Evolutionary conservation across 1,284 basidiomycete genomes (phyloP).

Genomic region (Sparassis latifolia): DNA sequence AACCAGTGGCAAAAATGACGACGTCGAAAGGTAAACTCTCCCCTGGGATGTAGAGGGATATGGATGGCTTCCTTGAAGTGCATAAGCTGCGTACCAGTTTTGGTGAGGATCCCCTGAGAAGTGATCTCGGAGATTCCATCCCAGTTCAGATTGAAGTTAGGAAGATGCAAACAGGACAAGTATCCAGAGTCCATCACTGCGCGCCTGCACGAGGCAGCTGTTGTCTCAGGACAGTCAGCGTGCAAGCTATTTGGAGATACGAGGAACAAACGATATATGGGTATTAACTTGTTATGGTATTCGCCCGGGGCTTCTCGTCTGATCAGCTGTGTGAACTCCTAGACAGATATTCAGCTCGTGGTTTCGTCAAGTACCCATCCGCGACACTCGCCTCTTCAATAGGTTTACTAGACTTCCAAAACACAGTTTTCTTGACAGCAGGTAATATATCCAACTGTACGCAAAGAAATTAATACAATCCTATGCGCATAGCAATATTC

Average conservation of each 20-base stretch:
- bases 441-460: too few relatives aligned
- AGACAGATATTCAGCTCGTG: not conserved
- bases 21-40: slow-evolving; percentile 24
- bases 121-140: slow-evolving; percentile 32
- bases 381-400: not conserved
- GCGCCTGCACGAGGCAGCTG: slow-evolving; percentile 35
- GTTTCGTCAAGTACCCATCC: not conserved
- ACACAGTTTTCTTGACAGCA: too few relatives aligned
- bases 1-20: slow-evolving; percentile 29
- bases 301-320: slow-evolving; percentile 29
- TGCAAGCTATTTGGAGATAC: not conserved
- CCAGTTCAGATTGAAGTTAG: slow-evolving; percentile 36
- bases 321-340: slow-evolving; percentile 31
- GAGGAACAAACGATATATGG: slow-evolving; percentile 33
- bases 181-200: slow-evolving; percentile 32
- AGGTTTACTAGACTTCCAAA: not conserved
- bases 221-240: not conserved
- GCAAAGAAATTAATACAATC: not conserved
- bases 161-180: slow-evolving; percentile 30
- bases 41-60: slow-evolving; percentile 10
- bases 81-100: slow-evolving; percentile 21
- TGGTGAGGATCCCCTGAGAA: slow-evolving; percentile 31
- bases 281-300: slow-evolving; percentile 35
- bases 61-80: too few relatives aligned
- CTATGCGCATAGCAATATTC: slow-evolving; percentile 2